Conservation (phyloP, 2,329 filamentous ascomycete genomes). For the Pochonia chlamydosporia region DNA sequence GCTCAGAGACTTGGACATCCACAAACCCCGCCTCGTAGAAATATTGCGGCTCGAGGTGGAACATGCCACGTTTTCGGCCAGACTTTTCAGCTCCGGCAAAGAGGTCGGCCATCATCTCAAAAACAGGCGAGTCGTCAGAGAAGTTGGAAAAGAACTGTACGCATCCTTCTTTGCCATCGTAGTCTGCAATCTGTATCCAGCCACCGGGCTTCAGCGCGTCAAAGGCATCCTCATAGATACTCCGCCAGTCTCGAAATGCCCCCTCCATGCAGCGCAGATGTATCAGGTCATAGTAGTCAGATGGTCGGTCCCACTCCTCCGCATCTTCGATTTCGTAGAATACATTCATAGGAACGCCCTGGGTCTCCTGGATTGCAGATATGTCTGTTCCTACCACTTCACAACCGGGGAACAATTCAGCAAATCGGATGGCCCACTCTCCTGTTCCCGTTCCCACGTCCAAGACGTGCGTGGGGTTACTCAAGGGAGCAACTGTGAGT, state of each 20-base stretch:
- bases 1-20: slow-evolving; percentile 41
- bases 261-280: slow-evolving; percentile 52
- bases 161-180: slow-evolving; percentile 38
- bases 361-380: slow-evolving; percentile 50
- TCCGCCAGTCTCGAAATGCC: slow-evolving; percentile 50
- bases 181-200: slow-evolving; percentile 51
- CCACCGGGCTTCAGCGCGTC: slow-evolving; percentile 50
- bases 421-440: slow-evolving; percentile 46
- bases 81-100: slow-evolving; percentile 36
- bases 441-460: slow-evolving; percentile 56
- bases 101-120: slow-evolving; percentile 34
- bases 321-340: slow-evolving; percentile 57
- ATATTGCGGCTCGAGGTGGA: slow-evolving; percentile 39
- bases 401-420: slow-evolving; percentile 45
- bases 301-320: slow-evolving; percentile 51
- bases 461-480: slow-evolving; percentile 37
- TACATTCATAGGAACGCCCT: slow-evolving; percentile 50
- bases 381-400: slow-evolving; percentile 56
- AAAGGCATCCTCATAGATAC: slow-evolving; percentile 47
- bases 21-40: slow-evolving; percentile 45
- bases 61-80: slow-evolving; percentile 38
- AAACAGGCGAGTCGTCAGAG: slow-evolving; percentile 38
- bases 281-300: slow-evolving; percentile 48
- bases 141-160: slow-evolving; percentile 30
- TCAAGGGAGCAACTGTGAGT: slow-evolving; percentile 36